Evolutionary conservation across 2,329 filamentous ascomycete genomes (phyloP).

Genomic region (Penicillium freii): DNA sequence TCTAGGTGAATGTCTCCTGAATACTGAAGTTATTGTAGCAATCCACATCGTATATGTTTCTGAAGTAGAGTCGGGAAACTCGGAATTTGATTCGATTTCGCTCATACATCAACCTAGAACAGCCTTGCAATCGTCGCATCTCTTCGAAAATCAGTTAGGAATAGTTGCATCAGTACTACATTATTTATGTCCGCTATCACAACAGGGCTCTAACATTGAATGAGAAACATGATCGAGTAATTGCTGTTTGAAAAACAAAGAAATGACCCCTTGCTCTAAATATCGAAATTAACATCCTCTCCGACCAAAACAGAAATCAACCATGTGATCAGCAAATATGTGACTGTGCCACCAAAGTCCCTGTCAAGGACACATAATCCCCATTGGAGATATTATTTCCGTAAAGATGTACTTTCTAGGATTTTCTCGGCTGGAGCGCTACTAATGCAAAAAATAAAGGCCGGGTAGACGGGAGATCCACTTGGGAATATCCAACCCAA

Average conservation of each 20-base stretch:
- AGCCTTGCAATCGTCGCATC: not conserved
- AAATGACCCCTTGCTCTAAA: not conserved
- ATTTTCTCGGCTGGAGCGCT: not conserved
- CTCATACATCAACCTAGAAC: not conserved
- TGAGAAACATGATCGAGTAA: not conserved
- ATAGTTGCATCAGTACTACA: not conserved
- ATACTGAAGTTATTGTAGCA: no score
- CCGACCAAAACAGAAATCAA: not conserved
- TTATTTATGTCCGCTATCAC: no score
- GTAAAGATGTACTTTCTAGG: not conserved
- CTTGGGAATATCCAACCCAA: slow-evolving; percentile 17
- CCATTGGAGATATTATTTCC: not conserved
- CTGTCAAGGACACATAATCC: not conserved
- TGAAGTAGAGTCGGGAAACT: no score
- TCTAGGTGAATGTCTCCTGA: no score
- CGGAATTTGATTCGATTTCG: not conserved
- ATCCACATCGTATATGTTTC: no score
- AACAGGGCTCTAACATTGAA: not conserved
- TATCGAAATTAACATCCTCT: not conserved
- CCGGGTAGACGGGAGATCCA: slow-evolving; percentile 1
- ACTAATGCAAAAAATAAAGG: slow-evolving; percentile 14
- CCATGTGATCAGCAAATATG: not conserved
- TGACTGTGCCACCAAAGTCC: not conserved
- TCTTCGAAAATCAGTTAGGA: not conserved
- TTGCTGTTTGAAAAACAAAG: not conserved